Base-by-base conservation (phyloP, 1,284 basidiomycete species). In the Ceratobasidium sp. region DNA sequence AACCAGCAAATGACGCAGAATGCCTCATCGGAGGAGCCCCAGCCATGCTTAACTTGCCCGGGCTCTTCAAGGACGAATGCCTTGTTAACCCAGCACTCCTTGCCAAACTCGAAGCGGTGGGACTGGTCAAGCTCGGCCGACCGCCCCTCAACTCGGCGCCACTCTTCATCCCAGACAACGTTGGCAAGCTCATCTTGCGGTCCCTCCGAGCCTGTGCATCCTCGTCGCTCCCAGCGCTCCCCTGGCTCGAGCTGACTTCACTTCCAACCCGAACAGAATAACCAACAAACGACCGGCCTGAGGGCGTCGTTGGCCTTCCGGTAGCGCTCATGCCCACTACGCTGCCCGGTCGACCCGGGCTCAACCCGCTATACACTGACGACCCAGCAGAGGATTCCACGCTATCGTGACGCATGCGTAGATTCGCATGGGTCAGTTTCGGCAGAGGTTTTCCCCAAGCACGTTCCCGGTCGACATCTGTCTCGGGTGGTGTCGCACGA, bases 191-290 rank as follows among this genome's bases (percentile, higher is more conserved):
- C 34, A 59, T 34, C 29, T 43, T 48, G 8, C 54, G 37, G 7
- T 37, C 24, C 24, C 68, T 16, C 22, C 68, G 39, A 6, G 29
- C 34, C 19, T 58, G n/a, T 6, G 68, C 34, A 29, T 71, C 68
- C 31, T 71, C 54, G 22, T 71, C 68, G 41, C 68, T 71, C 34
- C 65, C 68, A 14, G 68, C 68, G 29, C 68, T 71, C 29, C 68
- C 68, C 27, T 71, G 53, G 41, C 68, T 71, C 22, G 54, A 59
- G 29, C 54, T 59, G 14, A 71, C 68, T 61, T 71, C 68, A 49
- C 68, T 71, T 2, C 48, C 49, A 14, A 8, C 54, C 14, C 43
- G 54, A 7, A 54, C 31, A 31, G 68, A 43, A 29, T 71, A 71
- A 4, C 68, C 68, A 16, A 61, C 54, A 71, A 59, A 71, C 61